A percentile compares a stretch with the other conserved stretches of the same genome.
Conservation (phyloP, 1,139 yeast genomes). For the Zygosaccharomyces sapae region DNA sequence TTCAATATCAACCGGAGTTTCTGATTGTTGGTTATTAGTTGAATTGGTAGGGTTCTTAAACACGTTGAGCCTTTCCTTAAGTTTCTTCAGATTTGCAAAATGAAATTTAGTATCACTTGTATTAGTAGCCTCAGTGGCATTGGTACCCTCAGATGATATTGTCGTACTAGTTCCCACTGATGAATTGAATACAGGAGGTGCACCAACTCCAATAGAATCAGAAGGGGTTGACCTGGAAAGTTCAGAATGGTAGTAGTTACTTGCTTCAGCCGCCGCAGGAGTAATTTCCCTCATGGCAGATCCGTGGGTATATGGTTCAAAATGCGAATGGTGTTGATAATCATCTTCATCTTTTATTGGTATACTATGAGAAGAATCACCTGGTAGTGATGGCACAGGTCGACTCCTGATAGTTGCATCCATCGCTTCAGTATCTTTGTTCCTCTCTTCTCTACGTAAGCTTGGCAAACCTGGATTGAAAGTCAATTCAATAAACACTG, state of each 20-base stretch:
- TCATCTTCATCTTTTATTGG: background rate
- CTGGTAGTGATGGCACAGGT: slow-evolving; percentile 41
- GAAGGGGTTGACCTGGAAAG: slow-evolving; percentile 1
- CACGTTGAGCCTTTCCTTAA: slow-evolving; percentile 35
- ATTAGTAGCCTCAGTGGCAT: slow-evolving; percentile 21
- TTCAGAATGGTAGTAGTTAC: slow-evolving; percentile 3
- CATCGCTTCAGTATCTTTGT: slow-evolving; percentile 18
- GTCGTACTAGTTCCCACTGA: slow-evolving; percentile 29
- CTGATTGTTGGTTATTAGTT: slow-evolving; percentile 12
- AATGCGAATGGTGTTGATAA: background rate
- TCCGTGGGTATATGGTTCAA: slow-evolving; percentile 28
- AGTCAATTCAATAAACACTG: slow-evolving; percentile 84
- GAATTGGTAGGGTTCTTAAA: slow-evolving; percentile 33
- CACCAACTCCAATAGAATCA: background rate
- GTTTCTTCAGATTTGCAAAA: slow-evolving; percentile 35
- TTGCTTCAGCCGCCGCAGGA: slow-evolving; percentile 15
- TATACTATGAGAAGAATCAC: slow-evolving; percentile 14
- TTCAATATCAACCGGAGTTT: slow-evolving; percentile 32
- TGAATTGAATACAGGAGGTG: slow-evolving; percentile 10
- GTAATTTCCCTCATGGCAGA: slow-evolving; percentile 30
- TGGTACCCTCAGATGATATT: slow-evolving; percentile 21
- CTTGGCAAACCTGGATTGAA: slow-evolving; percentile 66
- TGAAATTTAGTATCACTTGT: slow-evolving; percentile 33
- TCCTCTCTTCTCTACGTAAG: slow-evolving; percentile 13
- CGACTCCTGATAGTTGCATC: slow-evolving; percentile 34